A percentile compares a stretch with the other conserved stretches of the same genome.
Conservation (phyloP, 1,284 basidiomycete genomes). For the Laetiporus sulphureus region DNA sequence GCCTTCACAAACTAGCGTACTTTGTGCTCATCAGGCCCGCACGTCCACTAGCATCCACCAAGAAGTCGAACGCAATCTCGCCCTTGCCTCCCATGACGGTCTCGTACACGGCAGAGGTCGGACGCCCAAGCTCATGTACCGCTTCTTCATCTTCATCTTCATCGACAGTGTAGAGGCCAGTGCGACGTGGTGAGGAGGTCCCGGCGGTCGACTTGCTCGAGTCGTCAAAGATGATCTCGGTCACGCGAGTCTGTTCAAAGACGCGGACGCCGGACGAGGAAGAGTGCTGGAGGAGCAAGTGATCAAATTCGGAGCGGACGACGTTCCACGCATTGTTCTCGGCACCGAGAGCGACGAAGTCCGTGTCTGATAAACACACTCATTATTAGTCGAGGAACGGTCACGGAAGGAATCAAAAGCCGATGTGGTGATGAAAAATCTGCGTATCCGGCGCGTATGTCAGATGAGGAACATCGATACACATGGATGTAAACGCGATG, state of each 20-base stretch:
- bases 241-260: constrained; percentile 32
- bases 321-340: constrained; percentile 35
- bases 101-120: constrained; percentile 23
- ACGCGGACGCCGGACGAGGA: constrained; percentile 26
- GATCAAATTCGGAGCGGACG: constrained; percentile 35
- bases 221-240: constrained; percentile 22
- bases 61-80: constrained; percentile 51
- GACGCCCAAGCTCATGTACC: constrained; percentile 14
- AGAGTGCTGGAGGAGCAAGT: constrained; percentile 33
- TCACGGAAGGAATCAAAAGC: too few relatives aligned
- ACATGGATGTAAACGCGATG: too few relatives aligned
- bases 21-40: constrained; percentile 56
- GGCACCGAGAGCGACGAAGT: constrained; percentile 33
- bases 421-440: too few relatives aligned
- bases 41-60: constrained; percentile 68
- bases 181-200: background rate
- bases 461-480: too few relatives aligned
- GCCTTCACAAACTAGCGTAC: constrained; percentile 9
- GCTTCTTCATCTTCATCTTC: constrained; percentile 3
- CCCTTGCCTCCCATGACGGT: constrained; percentile 18
- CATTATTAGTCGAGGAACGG: too few relatives aligned
- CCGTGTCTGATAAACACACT: constrained; percentile 32
- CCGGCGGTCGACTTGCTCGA: constrained; percentile 3
- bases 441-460: too few relatives aligned
- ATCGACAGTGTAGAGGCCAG: background rate